These are phyloP conservation scores for Tricholoma bakamatsutake DNA, from an alignment of 768 basidiomycete species.

Conservation along the genomic window DNA sequence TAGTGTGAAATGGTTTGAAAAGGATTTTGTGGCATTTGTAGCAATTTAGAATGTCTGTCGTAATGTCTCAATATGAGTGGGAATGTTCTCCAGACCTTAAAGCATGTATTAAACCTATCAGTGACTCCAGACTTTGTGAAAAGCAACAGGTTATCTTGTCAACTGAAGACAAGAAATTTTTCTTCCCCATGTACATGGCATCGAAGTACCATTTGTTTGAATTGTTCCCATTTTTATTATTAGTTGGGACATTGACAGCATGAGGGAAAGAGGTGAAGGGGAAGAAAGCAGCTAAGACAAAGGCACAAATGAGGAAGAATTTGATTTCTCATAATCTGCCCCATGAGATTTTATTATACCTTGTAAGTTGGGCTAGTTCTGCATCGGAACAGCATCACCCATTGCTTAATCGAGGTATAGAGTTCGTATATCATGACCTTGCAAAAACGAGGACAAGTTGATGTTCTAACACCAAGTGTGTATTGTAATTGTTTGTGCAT, in stretches of 20 bases:
- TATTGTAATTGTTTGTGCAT: slow-evolving; percentile 4
- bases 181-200: slow-evolving; percentile 51
- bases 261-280: slow-evolving; percentile 49
- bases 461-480: slow-evolving; percentile 59
- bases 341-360: slow-evolving; percentile 62
- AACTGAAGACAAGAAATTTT: slow-evolving; percentile 36
- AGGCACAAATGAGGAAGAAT: slow-evolving; percentile 43
- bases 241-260: slow-evolving; percentile 40
- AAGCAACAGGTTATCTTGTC: slow-evolving; percentile 30
- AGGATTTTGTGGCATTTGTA: no score
- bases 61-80: no score
- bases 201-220: slow-evolving; percentile 58
- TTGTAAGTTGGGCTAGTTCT: slow-evolving; percentile 33
- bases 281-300: slow-evolving; percentile 51
- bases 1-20: no score
- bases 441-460: slow-evolving; percentile 48
- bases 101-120: no score
- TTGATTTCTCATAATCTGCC: slow-evolving; percentile 57
- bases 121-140: background rate
- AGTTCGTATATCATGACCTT: slow-evolving; percentile 62
- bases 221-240: slow-evolving; percentile 63
- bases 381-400: background rate
- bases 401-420: slow-evolving; percentile 24
- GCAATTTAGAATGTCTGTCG: no score
- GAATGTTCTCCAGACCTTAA: no score